A percentile compares a stretch with the other conserved stretches of the same genome.
phyloP scores from a whole-genome alignment of 306 rosid genomes.

The Herpetospermum pedunculosum region DNA sequence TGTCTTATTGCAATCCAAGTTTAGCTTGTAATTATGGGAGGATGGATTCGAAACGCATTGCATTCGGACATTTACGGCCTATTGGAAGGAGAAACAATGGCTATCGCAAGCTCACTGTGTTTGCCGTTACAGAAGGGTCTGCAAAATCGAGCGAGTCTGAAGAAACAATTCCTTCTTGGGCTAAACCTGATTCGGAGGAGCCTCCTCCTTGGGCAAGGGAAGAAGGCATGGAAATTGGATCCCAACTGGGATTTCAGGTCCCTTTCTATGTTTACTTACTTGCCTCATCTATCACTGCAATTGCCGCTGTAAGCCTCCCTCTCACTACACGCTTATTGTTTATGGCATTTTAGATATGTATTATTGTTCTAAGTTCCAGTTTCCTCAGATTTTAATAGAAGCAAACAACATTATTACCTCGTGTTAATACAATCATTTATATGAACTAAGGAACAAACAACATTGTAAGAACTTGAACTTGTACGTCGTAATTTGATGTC shows the following conservation, averaged over 20 bases:
- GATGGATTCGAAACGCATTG: slow-evolving; percentile 4
- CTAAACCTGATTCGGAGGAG: slow-evolving; percentile 70
- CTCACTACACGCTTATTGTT: neutral
- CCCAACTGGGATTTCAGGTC: slow-evolving; percentile 32
- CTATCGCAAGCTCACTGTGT: slow-evolving; percentile 20
- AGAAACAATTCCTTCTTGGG: slow-evolving; percentile 76
- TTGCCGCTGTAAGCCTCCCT: slow-evolving; percentile 66
- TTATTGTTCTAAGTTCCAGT: neutral
- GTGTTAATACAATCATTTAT: neutral
- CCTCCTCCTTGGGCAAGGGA: slow-evolving; percentile 90
- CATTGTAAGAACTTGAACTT: neutral
- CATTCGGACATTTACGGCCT: neutral
- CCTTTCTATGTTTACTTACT: slow-evolving; percentile 66
- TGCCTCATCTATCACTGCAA: slow-evolving; percentile 81
- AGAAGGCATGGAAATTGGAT: slow-evolving; percentile 26
- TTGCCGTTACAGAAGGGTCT: slow-evolving; percentile 62
- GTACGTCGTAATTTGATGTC: neutral
- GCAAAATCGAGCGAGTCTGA: slow-evolving; percentile 70
- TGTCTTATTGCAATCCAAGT: slow-evolving; percentile 19
- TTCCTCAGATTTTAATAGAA: neutral
- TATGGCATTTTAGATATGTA: neutral
- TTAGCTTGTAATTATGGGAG: slow-evolving; percentile 16
- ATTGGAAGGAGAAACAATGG: slow-evolving; percentile 6
- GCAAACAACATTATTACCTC: neutral
- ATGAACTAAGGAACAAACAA: neutral